phyloP scores from a whole-genome alignment of 108 stramenopile species.

The Skeletonema costatum region DNA sequence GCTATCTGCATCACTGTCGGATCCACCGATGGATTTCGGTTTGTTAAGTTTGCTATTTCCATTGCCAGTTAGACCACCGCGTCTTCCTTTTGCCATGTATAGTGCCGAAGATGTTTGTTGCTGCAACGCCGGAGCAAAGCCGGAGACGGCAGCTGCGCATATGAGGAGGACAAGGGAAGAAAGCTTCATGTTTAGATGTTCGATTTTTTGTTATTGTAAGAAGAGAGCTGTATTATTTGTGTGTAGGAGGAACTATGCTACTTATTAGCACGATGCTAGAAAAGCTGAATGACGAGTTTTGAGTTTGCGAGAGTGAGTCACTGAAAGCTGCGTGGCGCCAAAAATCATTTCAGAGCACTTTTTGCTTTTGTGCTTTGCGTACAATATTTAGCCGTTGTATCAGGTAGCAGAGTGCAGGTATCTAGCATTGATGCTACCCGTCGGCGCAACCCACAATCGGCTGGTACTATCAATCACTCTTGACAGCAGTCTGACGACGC shows the following conservation, averaged over 20 bases:
- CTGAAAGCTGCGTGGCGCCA: too few relatives aligned
- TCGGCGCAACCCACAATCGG: too few relatives aligned
- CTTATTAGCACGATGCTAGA: too few relatives aligned
- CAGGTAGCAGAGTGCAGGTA: too few relatives aligned
- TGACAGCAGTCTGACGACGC: too few relatives aligned
- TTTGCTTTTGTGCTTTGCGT: too few relatives aligned
- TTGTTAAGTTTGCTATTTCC: neutral
- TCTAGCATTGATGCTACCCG: too few relatives aligned
- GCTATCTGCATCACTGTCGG: slow-evolving; percentile 4
- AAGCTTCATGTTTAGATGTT: neutral
- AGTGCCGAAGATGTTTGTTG: neutral
- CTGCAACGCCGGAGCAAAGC: neutral
- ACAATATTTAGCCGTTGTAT: too few relatives aligned
- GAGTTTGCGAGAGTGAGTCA: too few relatives aligned
- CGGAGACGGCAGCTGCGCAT: neutral
- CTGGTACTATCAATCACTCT: too few relatives aligned
- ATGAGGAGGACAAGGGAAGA: neutral
- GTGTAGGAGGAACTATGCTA: neutral
- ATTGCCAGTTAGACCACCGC: neutral
- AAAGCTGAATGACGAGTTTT: neutral
- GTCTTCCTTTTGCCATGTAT: slow-evolving; percentile 11
- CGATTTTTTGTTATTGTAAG: neutral
- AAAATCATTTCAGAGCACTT: too few relatives aligned
- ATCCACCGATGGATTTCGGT: slow-evolving; percentile 4
- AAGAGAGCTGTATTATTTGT: neutral